phyloP scores from a whole-genome alignment of 495 filamentous ascomycete species.

The Hypoxylon rickii region DNA sequence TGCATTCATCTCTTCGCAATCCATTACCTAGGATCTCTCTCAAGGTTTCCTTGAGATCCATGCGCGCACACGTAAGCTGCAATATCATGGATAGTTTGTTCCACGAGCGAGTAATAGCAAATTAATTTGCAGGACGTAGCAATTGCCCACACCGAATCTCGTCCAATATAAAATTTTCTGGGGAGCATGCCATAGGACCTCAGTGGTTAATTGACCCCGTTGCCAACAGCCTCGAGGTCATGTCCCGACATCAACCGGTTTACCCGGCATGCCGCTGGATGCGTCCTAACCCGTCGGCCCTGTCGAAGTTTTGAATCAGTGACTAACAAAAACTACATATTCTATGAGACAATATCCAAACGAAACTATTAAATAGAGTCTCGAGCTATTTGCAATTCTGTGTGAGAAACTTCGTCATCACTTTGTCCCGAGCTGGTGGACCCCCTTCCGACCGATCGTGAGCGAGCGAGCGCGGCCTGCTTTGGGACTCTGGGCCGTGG shows the following conservation, averaged over 20 bases:
- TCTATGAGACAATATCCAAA: constrained; percentile 16
- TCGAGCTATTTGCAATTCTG: constrained; percentile 20
- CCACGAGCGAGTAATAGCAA: constrained; percentile 7
- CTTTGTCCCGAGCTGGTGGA: constrained; percentile 24
- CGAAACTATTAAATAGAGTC: constrained; percentile 9
- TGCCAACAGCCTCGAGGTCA: too few species aligned
- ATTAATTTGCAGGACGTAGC: constrained; percentile 19
- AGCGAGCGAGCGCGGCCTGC: background rate
- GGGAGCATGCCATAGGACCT: constrained; percentile 19
- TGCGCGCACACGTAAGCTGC: constrained; percentile 35
- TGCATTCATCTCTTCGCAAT: constrained; percentile 15
- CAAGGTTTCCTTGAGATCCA: constrained; percentile 27
- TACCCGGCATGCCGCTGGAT: constrained; percentile 29
- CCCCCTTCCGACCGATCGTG: constrained; percentile 12
- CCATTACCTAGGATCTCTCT: constrained; percentile 20
- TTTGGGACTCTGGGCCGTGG: background rate
- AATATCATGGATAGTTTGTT: constrained; percentile 11
- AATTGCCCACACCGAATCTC: constrained; percentile 11
- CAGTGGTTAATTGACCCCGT: constrained; percentile 15
- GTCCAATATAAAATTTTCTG: constrained; percentile 26
- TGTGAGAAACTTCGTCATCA: constrained; percentile 22
- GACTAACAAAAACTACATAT: constrained; percentile 32
- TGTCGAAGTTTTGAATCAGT: constrained; percentile 18
- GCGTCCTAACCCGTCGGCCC: constrained; percentile 14
- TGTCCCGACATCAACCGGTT: constrained; percentile 36